phyloP scores from a whole-genome alignment of 2,329 filamentous ascomycete species.

The Fusarium drepaniforme region DNA sequence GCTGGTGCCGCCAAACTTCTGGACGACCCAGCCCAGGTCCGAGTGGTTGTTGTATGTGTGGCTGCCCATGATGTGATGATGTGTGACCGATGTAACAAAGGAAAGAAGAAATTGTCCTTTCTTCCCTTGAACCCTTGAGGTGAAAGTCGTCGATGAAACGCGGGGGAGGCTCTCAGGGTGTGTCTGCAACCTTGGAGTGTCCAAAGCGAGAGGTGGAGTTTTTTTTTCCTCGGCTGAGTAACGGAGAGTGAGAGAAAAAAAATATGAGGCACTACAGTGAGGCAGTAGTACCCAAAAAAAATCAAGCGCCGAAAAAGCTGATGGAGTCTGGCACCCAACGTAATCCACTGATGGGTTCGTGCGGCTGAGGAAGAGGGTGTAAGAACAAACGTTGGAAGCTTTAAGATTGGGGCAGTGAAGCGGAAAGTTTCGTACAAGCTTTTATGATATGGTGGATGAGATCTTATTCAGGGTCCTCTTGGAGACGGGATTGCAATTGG shows the following conservation, averaged over 20 bases:
- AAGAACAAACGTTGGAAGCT: not conserved
- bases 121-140: not conserved
- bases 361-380: constrained; percentile 2
- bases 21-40: constrained; percentile 80
- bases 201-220: constrained; percentile 28
- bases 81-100: not conserved
- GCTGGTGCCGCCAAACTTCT: constrained; percentile 96
- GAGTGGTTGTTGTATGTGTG: constrained; percentile 51
- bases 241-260: constrained; percentile 16
- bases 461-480: not conserved
- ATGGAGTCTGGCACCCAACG: not conserved
- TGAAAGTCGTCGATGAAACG: not conserved
- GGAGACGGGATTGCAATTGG: not conserved
- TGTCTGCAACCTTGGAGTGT: not conserved
- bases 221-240: constrained; percentile 35
- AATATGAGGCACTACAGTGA: constrained; percentile 33
- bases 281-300: not conserved
- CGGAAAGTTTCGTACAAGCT: not conserved
- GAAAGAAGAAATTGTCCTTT: not conserved
- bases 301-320: constrained; percentile 32
- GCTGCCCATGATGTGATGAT: constrained; percentile 50
- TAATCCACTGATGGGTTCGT: not conserved
- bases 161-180: not conserved
- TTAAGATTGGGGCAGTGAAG: not conserved
- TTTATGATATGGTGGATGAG: constrained; percentile 13